Conservation (phyloP, 495 filamentous ascomycete genomes). For the Articulospora tetracladia region DNA sequence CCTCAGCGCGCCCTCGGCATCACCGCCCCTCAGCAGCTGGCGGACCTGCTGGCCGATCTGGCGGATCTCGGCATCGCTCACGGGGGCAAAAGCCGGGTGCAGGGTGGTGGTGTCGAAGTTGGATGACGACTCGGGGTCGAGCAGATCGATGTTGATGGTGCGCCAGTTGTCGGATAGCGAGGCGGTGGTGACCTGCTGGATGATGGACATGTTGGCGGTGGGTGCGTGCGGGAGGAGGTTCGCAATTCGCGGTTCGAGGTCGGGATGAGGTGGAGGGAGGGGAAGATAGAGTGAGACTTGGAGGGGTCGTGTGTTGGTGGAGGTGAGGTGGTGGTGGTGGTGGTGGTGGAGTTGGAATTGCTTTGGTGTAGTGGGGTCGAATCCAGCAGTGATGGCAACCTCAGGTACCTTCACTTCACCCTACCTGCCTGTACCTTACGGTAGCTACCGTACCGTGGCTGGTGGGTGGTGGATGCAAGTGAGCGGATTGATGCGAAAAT, state of each 20-base stretch:
- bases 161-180: conserved; percentile 66
- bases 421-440: too few species aligned
- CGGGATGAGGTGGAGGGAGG: neutral
- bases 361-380: neutral
- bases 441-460: too few species aligned
- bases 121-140: conserved; percentile 78
- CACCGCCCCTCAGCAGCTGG: conserved; percentile 79
- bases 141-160: conserved; percentile 88
- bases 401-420: too few species aligned
- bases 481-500: too few species aligned
- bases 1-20: conserved; percentile 78
- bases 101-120: conserved; percentile 86
- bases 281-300: neutral
- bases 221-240: neutral
- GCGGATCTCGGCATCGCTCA: conserved; percentile 68
- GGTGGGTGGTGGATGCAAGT: too few species aligned
- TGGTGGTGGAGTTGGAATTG: neutral
- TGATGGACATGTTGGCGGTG: conserved; percentile 45
- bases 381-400: neutral
- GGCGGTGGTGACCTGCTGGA: conserved; percentile 48
- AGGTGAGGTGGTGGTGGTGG: neutral
- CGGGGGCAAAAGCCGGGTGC: conserved; percentile 63
- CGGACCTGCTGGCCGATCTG: conserved; percentile 70
- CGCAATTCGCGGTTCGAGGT: neutral
- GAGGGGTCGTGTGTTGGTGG: neutral